Evolutionary conservation across 2,329 filamentous ascomycete species (phyloP), one percentile per base, ranked within the genome.

Genomic region (Pseudocercospora crystallina): DNA sequence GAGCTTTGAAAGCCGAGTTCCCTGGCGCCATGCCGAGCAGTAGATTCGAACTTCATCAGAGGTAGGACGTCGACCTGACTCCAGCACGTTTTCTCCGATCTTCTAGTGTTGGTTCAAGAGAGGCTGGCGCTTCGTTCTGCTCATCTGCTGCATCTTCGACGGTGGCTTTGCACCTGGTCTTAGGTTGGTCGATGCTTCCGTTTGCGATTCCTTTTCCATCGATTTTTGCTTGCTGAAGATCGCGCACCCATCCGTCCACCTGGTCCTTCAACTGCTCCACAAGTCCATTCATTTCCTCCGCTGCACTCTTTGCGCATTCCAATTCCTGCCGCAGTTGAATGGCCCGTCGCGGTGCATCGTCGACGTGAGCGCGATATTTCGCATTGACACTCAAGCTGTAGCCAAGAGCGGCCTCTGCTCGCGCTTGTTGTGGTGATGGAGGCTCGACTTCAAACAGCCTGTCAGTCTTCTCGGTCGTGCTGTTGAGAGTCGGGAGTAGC

Each of bases 281-380:
- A 2, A 49, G 39, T 5, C 13, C 38, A 13, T 13, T 30, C 14
- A 38, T 31, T n/a, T 32, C 26, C n/a, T 33, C 29, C 3, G 35
- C 7, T 5, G 10, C 34, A 1, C n/a, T 5, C 29, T 26, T 37
- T 1, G 34, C 39, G 20, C 20, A 15, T 11, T 26, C 29, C 31
- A 49, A 9, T 11, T 43, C 47, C 39, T 37, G 17, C 40, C 38
- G 31, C 15, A 49, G n/a, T 5, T 37, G 36, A n/a, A 32, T 32
- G 2, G 47, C 47, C 14, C 47, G 47, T 30, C 30, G 29, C 1
- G 47, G 47, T 4, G 47, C 47, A 7, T 49, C 33, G 33, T 49
- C 47, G 39, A 49, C 43, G 33, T 49, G 47, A 14, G 40, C 34
- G 20, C 40, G 47, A 43, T 49, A 49, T 12, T 43, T 49, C 32